Evolutionary conservation across 2,329 filamentous ascomycete species (phyloP).

Genomic region (Sclerotinia trifoliorum): DNA sequence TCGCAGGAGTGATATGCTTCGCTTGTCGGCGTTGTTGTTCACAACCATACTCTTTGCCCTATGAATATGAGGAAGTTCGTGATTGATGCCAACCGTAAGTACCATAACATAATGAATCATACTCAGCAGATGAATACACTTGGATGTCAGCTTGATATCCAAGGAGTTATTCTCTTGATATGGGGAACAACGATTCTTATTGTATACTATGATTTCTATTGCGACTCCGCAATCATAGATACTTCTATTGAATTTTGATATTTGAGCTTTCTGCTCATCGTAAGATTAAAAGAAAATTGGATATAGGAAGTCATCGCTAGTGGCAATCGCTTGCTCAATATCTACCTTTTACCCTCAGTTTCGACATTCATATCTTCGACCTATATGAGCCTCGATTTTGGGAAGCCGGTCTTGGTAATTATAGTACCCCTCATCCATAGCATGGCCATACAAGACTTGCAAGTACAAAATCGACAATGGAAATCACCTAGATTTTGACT

Average conservation of each 20-base stretch:
- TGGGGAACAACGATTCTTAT: constrained; percentile 60
- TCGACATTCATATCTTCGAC: constrained; percentile 43
- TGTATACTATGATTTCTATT: constrained; percentile 53
- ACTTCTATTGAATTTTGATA: constrained; percentile 10
- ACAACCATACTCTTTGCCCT: background rate
- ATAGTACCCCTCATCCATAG: constrained; percentile 46
- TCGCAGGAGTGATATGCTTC: constrained; percentile 47
- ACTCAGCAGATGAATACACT: constrained; percentile 49
- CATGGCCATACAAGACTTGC: constrained; percentile 39
- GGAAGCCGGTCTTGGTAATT: constrained; percentile 43
- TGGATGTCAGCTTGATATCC: constrained; percentile 60
- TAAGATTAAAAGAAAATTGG: background rate
- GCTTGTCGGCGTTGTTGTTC: constrained; percentile 46
- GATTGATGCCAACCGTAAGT: constrained; percentile 42
- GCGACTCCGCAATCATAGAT: constrained; percentile 14
- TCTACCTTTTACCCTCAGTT: constrained; percentile 43
- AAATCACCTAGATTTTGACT: constrained; percentile 43
- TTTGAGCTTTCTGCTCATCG: constrained; percentile 24
- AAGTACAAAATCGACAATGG: constrained; percentile 43
- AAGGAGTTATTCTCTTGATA: constrained; percentile 60
- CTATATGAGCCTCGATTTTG: constrained; percentile 45
- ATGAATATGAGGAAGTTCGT: background rate
- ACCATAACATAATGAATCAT: constrained; percentile 58
- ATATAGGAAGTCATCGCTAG: background rate
- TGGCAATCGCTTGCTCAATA: constrained; percentile 43